Conservation (phyloP, 2,329 filamentous ascomycete genomes). For the Dendrostoma leiphaemia region DNA sequence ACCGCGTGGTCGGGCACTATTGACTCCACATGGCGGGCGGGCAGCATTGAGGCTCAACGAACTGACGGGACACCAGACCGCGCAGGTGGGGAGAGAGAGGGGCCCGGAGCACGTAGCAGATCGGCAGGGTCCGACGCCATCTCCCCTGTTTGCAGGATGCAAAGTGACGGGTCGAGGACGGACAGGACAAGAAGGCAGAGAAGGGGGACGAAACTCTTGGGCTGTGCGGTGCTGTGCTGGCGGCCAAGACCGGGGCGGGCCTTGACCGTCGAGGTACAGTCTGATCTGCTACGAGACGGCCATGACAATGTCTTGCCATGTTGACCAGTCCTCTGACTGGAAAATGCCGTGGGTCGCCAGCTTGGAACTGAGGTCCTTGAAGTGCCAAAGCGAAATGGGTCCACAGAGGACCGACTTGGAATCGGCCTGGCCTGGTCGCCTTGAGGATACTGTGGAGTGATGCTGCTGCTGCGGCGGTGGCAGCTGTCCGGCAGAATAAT, state of each 20-base stretch:
- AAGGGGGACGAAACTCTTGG: not conserved
- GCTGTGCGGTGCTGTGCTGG: not conserved
- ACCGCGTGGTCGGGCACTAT: slow-evolving; percentile 18
- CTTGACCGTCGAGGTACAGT: not conserved
- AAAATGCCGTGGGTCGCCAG: no score
- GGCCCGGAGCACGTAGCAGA: slow-evolving; percentile 1
- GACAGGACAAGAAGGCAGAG: not conserved
- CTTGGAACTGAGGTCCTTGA: no score
- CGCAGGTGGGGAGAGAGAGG: slow-evolving; percentile 2
- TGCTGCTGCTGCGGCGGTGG: no score
- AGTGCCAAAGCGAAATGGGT: not conserved
- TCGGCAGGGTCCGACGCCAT: slow-evolving; percentile 14
- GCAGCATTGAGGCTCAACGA: slow-evolving; percentile 20
- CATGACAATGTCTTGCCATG: not conserved
- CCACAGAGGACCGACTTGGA: not conserved
- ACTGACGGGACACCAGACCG: not conserved
- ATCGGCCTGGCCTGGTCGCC: not conserved
- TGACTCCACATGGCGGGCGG: slow-evolving; percentile 19
- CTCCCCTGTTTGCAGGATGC: slow-evolving; percentile 1
- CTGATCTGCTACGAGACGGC: not conserved
- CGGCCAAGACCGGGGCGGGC: not conserved
- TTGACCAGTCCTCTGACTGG: no score
- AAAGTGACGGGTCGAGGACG: not conserved
- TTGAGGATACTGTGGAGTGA: not conserved
- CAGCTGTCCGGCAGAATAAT: no score